Base-by-base conservation (phyloP, 768 basidiomycete species). In the Omphalotus guepiniiformis region DNA sequence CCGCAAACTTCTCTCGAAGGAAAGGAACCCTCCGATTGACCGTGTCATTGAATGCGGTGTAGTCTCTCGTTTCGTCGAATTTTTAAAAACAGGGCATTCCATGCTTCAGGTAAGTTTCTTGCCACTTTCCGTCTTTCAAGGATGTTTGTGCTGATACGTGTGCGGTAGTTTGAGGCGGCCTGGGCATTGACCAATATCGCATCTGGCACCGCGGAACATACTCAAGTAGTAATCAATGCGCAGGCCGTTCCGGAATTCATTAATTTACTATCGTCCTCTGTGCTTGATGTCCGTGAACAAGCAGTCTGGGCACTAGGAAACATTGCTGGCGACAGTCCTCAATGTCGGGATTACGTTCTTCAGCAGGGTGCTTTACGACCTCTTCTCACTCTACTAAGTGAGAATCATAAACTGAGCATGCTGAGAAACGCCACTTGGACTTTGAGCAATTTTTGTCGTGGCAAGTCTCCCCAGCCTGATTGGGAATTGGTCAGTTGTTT, bases 221-320 rank as follows among this genome's bases (percentile, higher is more conserved):
- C 95, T 28, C 92, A 97, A 71, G 92, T 95, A 48, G 96, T 99
- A 47, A 98, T 99, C 68, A 82, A 79, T 53, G 90, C 94, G 13
- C 83, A 85, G 52, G 94, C 96, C 21, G 94, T 99, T 13, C 95
- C 94, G 2, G 85, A 94, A 67, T 99, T 99, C 64, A 97, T 99
- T 73, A 91, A 91, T 57, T 82, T 99, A 39, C 74, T 98, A 34
- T 93, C 91, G 7, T 96, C 94, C n/a, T 74, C 83, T 35, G 93
- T 96, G 29, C 76, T 93, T 50, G 96, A 99, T 69, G 96, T 99
- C 52, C 85, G 95, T 51, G 96, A 99, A 70, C 96, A 99, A 70
- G 96, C 96, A 21, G 96, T 99, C 21, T 99, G 95, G 96, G 96
- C 96, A 18, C 78, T 99, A 51, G 96, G 96, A 49, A 99, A 99